Conservation (phyloP, 345 rosid genomes). For the Triadica sebifera region DNA sequence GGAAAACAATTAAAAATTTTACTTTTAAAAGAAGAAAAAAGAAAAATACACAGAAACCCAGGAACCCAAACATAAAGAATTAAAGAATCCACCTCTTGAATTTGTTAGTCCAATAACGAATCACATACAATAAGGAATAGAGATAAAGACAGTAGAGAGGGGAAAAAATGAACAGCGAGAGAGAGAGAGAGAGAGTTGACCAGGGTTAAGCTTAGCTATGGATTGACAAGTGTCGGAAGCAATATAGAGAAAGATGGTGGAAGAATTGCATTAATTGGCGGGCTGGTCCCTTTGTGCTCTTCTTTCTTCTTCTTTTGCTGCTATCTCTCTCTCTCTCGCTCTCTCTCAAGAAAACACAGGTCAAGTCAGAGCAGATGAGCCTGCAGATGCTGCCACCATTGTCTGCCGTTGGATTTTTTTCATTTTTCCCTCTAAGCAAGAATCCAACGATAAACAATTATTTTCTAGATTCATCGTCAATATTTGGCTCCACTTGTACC, state of each 20-base stretch:
- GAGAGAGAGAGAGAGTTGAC: constrained; percentile 18
- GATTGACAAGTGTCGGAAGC: too few relatives aligned
- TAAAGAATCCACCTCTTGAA: constrained; percentile 21
- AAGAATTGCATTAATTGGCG: too few relatives aligned
- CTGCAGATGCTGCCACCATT: background rate
- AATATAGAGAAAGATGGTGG: background rate
- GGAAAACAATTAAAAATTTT: background rate
- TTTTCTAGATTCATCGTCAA: background rate
- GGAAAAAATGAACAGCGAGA: background rate
- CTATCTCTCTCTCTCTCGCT: constrained; percentile 27
- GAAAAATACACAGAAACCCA: background rate
- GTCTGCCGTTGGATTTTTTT: constrained; percentile 14
- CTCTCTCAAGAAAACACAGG: background rate
- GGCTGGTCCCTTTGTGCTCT: too few relatives aligned
- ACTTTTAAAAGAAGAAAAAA: background rate
- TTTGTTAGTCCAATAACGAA: constrained; percentile 19
- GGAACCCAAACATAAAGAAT: constrained; percentile 10
- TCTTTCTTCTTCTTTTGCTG: constrained; percentile 29
- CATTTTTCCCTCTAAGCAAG: background rate
- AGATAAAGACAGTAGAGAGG: background rate
- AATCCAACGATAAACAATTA: background rate
- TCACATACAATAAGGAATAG: background rate
- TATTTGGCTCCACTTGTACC: too few relatives aligned
- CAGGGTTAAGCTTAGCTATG: background rate
- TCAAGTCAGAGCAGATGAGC: constrained; percentile 25